phyloP scores from a whole-genome alignment of 805 yeast species.

The Ogataea wickerhamii region DNA sequence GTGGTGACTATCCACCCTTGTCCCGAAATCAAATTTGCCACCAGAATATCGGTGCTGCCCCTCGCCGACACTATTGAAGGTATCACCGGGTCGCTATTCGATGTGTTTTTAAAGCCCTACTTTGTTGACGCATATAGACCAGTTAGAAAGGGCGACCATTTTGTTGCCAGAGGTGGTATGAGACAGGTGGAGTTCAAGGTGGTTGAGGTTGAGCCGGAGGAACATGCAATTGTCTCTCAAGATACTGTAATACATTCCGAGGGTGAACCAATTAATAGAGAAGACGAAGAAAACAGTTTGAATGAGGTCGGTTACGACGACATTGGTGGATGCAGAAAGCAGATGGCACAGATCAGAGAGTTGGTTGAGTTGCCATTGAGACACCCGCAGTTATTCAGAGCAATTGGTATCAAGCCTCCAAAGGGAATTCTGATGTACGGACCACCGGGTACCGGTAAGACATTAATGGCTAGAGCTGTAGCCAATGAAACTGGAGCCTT shows the following conservation, averaged over 20 bases:
- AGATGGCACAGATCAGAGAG: constrained; percentile 99
- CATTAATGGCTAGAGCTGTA: constrained; percentile 99
- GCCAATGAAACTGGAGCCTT: constrained; percentile 99
- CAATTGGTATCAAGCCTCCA: constrained; percentile 98
- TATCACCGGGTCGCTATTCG: constrained; percentile 92
- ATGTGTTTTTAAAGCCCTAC: constrained; percentile 94
- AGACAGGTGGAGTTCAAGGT: constrained; percentile 98
- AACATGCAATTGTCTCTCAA: constrained; percentile 96
- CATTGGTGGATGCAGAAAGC: constrained; percentile 98
- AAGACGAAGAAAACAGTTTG: constrained; percentile 94
- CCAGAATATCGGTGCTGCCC: constrained; percentile 91
- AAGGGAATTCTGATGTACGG: constrained; percentile 98
- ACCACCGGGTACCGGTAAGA: constrained; percentile 99
- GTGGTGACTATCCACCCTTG: constrained; percentile 88
- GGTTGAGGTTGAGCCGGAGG: constrained; percentile 97
- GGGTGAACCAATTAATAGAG: constrained; percentile 98
- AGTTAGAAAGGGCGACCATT: constrained; percentile 94
- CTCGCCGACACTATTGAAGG: constrained; percentile 98
- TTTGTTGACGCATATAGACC: constrained; percentile 99
- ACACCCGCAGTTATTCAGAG: constrained; percentile 96
- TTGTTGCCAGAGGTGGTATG: constrained; percentile 98
- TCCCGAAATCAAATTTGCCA: constrained; percentile 96
- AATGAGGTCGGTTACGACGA: constrained; percentile 98
- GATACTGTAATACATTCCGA: constrained; percentile 98
- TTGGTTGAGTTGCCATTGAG: constrained; percentile 96